These are phyloP conservation scores for Mucor mucedo DNA, from an alignment of 371 early-diverging fungal genomes.

Conservation along the genomic window DNA sequence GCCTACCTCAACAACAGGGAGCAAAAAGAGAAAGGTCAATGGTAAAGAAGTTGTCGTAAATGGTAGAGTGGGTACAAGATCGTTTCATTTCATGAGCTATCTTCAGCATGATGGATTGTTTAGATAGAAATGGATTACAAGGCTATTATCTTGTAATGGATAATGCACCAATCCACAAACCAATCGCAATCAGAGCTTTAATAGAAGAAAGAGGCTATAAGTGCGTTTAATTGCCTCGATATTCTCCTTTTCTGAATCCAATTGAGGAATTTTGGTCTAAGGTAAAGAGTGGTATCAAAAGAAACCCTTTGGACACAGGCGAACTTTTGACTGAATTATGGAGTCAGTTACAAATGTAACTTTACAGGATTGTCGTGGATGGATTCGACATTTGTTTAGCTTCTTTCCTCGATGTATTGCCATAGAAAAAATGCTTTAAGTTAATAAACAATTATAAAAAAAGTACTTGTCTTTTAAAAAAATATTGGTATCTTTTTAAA, in stretches of 20 bases:
- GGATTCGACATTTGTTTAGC: conserved; percentile 3
- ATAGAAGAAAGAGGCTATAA: conserved; percentile 1
- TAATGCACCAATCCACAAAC: conserved; percentile 11
- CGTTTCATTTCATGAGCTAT: not conserved
- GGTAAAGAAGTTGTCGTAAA: not conserved
- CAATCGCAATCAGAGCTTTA: not conserved
- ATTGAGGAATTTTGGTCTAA: conserved; percentile 31
- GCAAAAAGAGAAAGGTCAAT: not conserved
- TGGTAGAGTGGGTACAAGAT: not conserved
- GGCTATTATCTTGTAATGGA: conserved; percentile 6
- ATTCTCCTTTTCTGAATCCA: conserved; percentile 29
- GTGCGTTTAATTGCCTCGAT: conserved; percentile 17
- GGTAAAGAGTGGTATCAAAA: conserved; percentile 18
- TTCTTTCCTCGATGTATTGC: conserved; percentile 5
- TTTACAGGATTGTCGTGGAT: conserved; percentile 9
- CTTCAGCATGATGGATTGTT: not conserved
- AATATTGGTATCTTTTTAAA: too few species aligned
- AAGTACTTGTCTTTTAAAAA: too few species aligned
- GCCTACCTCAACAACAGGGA: too few species aligned
- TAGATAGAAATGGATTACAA: conserved; percentile 16
- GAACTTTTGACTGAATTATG: conserved; percentile 14
- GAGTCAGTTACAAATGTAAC: conserved; percentile 3
- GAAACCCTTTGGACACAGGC: conserved; percentile 7
- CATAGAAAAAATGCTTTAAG: too few species aligned
- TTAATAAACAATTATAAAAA: too few species aligned